Base-by-base conservation (phyloP, 768 basidiomycete genomes). In the Rhodosporidiobolus odoratus region DNA sequence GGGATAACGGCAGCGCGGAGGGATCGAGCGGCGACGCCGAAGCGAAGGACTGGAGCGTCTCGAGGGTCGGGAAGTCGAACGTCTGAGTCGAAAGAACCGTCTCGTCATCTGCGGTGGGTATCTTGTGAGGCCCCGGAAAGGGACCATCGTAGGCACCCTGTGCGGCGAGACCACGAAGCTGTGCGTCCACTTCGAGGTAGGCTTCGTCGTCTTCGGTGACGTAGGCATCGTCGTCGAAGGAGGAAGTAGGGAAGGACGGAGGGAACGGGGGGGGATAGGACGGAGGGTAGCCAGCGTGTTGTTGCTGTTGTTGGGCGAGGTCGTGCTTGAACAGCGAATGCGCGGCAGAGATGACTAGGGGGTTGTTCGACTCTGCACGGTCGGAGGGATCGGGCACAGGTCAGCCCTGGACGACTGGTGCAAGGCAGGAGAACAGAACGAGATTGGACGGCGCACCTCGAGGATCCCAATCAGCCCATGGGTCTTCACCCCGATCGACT, bases 1-100 rank as follows among this genome's bases (percentile, higher is more conserved):
- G 66, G 21, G 66, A 67, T 40, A 67, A 40, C 23, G 58, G 54
- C 12, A 60, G 53, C 34, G 60, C 66, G 50, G 66, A 40, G 32
- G 61, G 58, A 30, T 60, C 60, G 34, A 60, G 59, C 32, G 66
- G 54, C 25, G 66, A 61, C 12, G 66, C 54, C n/a, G 54, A 56
- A 23, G 66, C 57, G 57, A 58, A 58, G 9, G 57, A 58, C 38
- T 41, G 57, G 38, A 58, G 57, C 6, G 57, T 40, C 30, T 25
- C 37, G 57, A 58, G 57, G 7, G 37, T 40, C 10, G 57, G 57
- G 38, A 40, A 41, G 57, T 58, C 57, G 38, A n/a, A 38, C 25
- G 37, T 38, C 23, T 57, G 38, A 23, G 57, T 58, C 27, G 38
- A 38, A 25, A 38, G 9, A 25, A 16, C 19, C 32, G 19, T 19